These are phyloP conservation scores for Diplocarpon rosae DNA, from an alignment of 2,329 filamentous ascomycete species.

Conservation along the genomic window DNA sequence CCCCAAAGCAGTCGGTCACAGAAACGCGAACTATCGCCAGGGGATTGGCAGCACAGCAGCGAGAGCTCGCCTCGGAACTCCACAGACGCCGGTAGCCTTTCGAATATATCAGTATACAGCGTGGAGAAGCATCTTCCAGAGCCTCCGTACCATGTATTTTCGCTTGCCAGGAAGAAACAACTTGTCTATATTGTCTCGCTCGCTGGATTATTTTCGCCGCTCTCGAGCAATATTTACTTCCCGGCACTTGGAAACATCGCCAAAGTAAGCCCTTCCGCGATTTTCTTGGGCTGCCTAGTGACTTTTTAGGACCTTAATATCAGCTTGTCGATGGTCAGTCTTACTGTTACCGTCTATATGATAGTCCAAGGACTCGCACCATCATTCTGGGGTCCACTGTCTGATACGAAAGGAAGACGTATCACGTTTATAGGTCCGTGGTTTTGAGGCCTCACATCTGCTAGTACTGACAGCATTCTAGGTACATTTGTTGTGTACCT, in stretches of 20 bases:
- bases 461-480: not conserved
- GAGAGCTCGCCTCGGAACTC: not conserved
- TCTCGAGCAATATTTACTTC: constrained; percentile 41
- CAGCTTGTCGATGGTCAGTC: constrained; percentile 26
- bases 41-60: not conserved
- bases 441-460: constrained; percentile 11
- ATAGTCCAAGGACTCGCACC: constrained; percentile 40
- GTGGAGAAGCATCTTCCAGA: constrained; percentile 13
- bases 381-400: constrained; percentile 36
- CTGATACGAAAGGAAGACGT: constrained; percentile 36
- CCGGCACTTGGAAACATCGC: constrained; percentile 33
- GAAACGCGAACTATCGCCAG: constrained; percentile 1
- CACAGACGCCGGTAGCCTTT: not conserved
- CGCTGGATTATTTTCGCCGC: constrained; percentile 41
- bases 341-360: constrained; percentile 38
- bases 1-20: constrained; percentile 5
- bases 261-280: constrained; percentile 14
- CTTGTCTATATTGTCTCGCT: constrained; percentile 38
- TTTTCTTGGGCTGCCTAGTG: not conserved
- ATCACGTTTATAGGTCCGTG: constrained; percentile 17
- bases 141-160: constrained; percentile 30
- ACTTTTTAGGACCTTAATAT: constrained; percentile 4
- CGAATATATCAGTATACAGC: not conserved
- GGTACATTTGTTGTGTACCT: constrained; percentile 38
- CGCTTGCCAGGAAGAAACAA: constrained; percentile 31